phyloP scores from a whole-genome alignment of 108 stramenopile species.

The Thalassiosira profunda region DNA sequence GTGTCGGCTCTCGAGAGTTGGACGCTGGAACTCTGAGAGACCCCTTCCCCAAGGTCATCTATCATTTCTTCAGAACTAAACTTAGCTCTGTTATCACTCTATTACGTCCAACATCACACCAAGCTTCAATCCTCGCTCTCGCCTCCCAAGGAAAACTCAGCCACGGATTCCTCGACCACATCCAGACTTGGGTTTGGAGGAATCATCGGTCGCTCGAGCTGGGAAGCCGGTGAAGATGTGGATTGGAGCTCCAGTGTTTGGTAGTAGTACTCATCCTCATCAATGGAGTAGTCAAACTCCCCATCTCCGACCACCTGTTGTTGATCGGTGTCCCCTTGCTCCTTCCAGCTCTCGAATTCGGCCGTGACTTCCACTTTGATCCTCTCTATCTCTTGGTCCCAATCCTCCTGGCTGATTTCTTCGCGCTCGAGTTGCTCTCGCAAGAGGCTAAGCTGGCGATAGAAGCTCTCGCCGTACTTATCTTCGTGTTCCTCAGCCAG shows the following conservation, averaged over 20 bases:
- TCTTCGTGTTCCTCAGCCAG: slow-evolving; percentile 88
- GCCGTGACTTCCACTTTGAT: slow-evolving; percentile 40
- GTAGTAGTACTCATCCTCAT: slow-evolving; percentile 48
- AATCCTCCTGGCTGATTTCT: slow-evolving; percentile 40
- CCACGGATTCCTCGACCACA: slow-evolving; percentile 41
- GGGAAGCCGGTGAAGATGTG: slow-evolving; percentile 13
- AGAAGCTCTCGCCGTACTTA: slow-evolving; percentile 68
- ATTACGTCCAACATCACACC: no score
- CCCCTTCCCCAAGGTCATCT: no score
- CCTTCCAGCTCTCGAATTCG: slow-evolving; percentile 42
- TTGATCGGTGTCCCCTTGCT: slow-evolving; percentile 7
- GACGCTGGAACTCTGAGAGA: slow-evolving; percentile 51
- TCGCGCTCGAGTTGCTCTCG: slow-evolving; percentile 37
- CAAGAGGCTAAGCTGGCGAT: slow-evolving; percentile 35
- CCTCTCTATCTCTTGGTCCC: slow-evolving; percentile 47
- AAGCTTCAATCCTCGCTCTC: slow-evolving; percentile 19
- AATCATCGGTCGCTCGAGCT: slow-evolving; percentile 23
- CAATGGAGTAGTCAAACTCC: slow-evolving; percentile 40
- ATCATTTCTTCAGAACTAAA: no score
- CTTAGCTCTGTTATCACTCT: no score
- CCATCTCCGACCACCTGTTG: slow-evolving; percentile 20
- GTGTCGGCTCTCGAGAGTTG: slow-evolving; percentile 73
- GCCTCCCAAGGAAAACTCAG: slow-evolving; percentile 32
- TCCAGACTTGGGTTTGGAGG: slow-evolving; percentile 27
- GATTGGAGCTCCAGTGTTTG: slow-evolving; percentile 33